phyloP scores from a whole-genome alignment of 164 flowering plant genomes.

The Amborella trichopoda region DNA sequence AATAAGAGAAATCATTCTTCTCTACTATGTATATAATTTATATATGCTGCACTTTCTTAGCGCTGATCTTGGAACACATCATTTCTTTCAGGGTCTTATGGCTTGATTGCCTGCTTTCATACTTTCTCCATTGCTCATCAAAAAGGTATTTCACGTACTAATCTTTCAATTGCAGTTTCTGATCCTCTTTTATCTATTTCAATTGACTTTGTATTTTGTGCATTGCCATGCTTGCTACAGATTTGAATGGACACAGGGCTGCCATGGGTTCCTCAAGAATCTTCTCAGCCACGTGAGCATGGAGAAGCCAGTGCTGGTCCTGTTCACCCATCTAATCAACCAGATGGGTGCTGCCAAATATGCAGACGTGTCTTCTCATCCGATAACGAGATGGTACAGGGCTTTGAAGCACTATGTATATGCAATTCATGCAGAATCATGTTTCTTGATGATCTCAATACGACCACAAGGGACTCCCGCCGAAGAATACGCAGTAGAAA shows the following conservation, averaged over 20 bases:
- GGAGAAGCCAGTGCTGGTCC: constrained; percentile 6
- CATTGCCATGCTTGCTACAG: neutral
- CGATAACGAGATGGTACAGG: constrained; percentile 24
- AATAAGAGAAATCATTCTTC: too few species aligned
- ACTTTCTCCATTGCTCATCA: too few species aligned
- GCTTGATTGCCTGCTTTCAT: too few species aligned
- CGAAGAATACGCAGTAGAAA: constrained; percentile 22
- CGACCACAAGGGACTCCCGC: constrained; percentile 19
- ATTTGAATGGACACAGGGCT: constrained; percentile 29
- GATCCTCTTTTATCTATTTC: too few species aligned
- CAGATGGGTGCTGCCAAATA: constrained; percentile 29
- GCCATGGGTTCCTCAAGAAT: constrained; percentile 16
- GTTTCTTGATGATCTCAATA: constrained; percentile 42
- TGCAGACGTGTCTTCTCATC: constrained; percentile 36
- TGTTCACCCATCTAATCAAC: constrained; percentile 16
- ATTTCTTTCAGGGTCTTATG: too few species aligned
- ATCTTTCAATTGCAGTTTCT: too few species aligned
- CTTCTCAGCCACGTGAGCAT: constrained; percentile 9
- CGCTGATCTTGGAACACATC: too few species aligned
- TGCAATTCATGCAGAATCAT: constrained; percentile 68
- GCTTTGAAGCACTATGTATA: constrained; percentile 23
- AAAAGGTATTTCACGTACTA: too few species aligned
- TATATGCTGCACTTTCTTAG: too few species aligned
- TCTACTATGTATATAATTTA: too few species aligned
- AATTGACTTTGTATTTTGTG: too few species aligned